These are phyloP conservation scores for Pterocarpus santalinus DNA, from an alignment of 306 rosid genomes.

Conservation along the genomic window DNA sequence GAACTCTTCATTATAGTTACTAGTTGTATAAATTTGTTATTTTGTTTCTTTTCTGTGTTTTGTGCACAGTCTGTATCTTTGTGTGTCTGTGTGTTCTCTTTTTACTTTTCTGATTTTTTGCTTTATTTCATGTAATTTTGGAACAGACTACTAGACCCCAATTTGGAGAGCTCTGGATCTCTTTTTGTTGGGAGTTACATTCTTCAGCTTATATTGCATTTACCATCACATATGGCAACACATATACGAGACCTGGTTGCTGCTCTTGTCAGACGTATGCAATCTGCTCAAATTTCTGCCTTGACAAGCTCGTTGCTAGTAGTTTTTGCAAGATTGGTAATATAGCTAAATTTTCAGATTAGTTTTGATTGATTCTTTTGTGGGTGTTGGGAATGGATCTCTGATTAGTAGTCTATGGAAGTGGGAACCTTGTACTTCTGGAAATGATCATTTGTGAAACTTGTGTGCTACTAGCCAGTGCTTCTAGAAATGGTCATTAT, in stretches of 20 bases:
- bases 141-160: constrained; percentile 86
- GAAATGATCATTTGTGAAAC: constrained; percentile 35
- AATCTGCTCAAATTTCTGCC: constrained; percentile 76
- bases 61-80: background rate
- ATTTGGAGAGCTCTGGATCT: constrained; percentile 92
- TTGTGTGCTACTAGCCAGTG: background rate
- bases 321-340: constrained; percentile 92
- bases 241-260: constrained; percentile 84
- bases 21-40: constrained; percentile 3
- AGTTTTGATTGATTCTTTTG: constrained; percentile 28
- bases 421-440: constrained; percentile 1
- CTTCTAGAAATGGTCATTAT: constrained; percentile 17
- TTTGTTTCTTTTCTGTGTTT: constrained; percentile 6
- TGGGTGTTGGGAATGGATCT: constrained; percentile 30
- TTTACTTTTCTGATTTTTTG: constrained; percentile 45
- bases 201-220: constrained; percentile 92
- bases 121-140: constrained; percentile 45
- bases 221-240: constrained; percentile 83
- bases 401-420: constrained; percentile 15
- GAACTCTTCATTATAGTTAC: constrained; percentile 16
- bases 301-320: constrained; percentile 86
- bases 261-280: constrained; percentile 92
- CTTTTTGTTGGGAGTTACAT: constrained; percentile 92
- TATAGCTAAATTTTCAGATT: constrained; percentile 30
- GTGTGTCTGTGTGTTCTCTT: background rate